Evolutionary conservation across 2,329 filamentous ascomycete species (phyloP).

Genomic region (Huntiella omanensis): DNA sequence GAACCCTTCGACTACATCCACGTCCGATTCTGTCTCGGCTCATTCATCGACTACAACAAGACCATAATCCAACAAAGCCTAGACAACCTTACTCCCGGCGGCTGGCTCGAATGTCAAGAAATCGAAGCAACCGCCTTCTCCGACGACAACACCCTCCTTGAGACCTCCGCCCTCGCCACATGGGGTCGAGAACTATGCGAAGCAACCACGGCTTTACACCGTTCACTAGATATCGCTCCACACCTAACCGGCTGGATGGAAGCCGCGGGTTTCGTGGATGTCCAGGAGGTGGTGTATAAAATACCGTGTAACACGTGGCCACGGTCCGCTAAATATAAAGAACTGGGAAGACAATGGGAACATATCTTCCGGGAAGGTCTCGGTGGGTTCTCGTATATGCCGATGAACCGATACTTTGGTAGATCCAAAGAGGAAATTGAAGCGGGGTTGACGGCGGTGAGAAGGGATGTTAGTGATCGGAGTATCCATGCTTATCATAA

Average conservation of each 20-base stretch:
- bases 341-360: conserved; percentile 27
- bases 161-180: conserved; percentile 20
- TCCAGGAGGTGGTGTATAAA: conserved; percentile 32
- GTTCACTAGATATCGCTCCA: conserved; percentile 20
- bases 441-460: conserved; percentile 30
- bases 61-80: conserved; percentile 34
- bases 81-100: conserved; percentile 29
- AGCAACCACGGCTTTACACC: conserved; percentile 21
- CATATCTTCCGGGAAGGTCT: conserved; percentile 24
- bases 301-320: conserved; percentile 37
- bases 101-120: conserved; percentile 37
- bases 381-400: conserved; percentile 25
- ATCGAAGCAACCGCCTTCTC: conserved; percentile 20
- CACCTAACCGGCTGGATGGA: conserved; percentile 21
- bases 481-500: conserved; percentile 30
- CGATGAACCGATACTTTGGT: conserved; percentile 23
- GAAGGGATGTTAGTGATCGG: conserved; percentile 27
- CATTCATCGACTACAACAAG: conserved; percentile 28
- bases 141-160: conserved; percentile 27
- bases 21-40: conserved; percentile 29
- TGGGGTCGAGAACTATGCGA: conserved; percentile 24
- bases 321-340: conserved; percentile 24
- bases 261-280: conserved; percentile 35
- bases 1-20: conserved; percentile 38
- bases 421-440: conserved; percentile 29